Base-by-base conservation (phyloP, 345 rosid genomes). In the Melastoma malabathricum region DNA sequence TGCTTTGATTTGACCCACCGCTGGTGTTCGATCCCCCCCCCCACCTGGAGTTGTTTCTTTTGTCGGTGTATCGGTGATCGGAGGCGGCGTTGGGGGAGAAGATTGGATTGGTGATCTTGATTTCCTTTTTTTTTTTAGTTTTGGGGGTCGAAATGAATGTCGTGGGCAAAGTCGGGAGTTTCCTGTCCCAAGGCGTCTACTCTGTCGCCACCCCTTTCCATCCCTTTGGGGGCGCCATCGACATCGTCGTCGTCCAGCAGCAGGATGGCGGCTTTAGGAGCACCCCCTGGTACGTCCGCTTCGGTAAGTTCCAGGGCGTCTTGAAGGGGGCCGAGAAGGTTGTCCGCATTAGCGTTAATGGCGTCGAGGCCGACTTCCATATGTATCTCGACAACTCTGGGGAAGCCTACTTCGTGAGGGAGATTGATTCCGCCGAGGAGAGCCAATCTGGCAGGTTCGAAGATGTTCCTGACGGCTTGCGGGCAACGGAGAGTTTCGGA, bases 171-270 rank as follows among this genome's bases (percentile, higher is more conserved):
- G 80, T 89, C 62, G 86, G 97, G 71, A 85, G 85, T 61, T 62
- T 89, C 51, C 82, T 89, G 23, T 71, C 95, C 2, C 92, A 84
- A 74, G 85, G 95, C 0, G 92, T 84, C 27, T 80, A 89, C 71
- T 82, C 92, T 27, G 93, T 89, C 58, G 93, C 95, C 18, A 89
- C 89, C 62, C 95, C 97, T 0, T 89, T 89, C 60, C 97, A 89
- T 70, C 97, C 95, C 1, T 89, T 89, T 57, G 97, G 97, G 19
- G 97, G 97, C 57, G 97, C 97, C 52, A 81, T 89, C 66, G 97
- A 89, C 69, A 84, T 82, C 10, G 83, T 89, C 58, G 97, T 79
- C 38, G 95, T 89, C 59, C 83, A 72, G 62, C 97, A 89, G 74
- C 75, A 81, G 63, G 93, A 89, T 59, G 93, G 89, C 55, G 67